Conservation (phyloP, 768 basidiomycete species). For the Mycena crocata region DNA sequence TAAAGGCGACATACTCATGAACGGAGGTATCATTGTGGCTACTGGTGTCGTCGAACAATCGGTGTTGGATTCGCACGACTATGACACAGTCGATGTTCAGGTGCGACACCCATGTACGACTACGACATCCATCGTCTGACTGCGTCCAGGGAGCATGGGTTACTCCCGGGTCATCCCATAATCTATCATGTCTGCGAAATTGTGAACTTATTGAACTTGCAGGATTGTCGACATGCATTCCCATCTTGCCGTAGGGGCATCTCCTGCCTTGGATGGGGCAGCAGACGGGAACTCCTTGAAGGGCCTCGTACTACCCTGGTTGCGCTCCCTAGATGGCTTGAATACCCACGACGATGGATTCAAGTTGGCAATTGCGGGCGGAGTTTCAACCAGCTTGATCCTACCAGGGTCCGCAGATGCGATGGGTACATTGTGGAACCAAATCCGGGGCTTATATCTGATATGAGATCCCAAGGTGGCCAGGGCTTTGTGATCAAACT, state of each 20-base stretch:
- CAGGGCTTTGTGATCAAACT: slow-evolving; percentile 89
- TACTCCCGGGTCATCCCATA: slow-evolving; percentile 65
- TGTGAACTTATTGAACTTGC: slow-evolving; percentile 22
- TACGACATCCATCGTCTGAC: slow-evolving; percentile 46
- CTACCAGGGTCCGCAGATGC: slow-evolving; percentile 80
- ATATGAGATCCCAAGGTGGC: slow-evolving; percentile 59
- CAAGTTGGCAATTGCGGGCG: slow-evolving; percentile 73
- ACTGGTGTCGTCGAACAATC: slow-evolving; percentile 59
- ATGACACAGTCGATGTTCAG: slow-evolving; percentile 23
- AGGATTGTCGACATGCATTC: slow-evolving; percentile 62
- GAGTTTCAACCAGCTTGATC: slow-evolving; percentile 82
- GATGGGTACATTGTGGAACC: slow-evolving; percentile 52
- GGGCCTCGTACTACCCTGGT: slow-evolving; percentile 61
- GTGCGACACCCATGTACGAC: slow-evolving; percentile 33
- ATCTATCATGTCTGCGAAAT: slow-evolving; percentile 33
- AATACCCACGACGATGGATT: slow-evolving; percentile 84
- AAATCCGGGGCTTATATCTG: slow-evolving; percentile 6
- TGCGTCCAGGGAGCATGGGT: slow-evolving; percentile 76
- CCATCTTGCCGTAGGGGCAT: slow-evolving; percentile 57
- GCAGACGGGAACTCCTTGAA: slow-evolving; percentile 67
- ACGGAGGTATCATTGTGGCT: slow-evolving; percentile 66
- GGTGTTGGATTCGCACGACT: slow-evolving; percentile 17
- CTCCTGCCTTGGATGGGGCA: slow-evolving; percentile 45
- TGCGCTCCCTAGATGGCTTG: slow-evolving; percentile 77
- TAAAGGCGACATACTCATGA: slow-evolving; percentile 68